Evolutionary conservation across 768 basidiomycete species (phyloP).

Genomic region (Saitozyma sp.): DNA sequence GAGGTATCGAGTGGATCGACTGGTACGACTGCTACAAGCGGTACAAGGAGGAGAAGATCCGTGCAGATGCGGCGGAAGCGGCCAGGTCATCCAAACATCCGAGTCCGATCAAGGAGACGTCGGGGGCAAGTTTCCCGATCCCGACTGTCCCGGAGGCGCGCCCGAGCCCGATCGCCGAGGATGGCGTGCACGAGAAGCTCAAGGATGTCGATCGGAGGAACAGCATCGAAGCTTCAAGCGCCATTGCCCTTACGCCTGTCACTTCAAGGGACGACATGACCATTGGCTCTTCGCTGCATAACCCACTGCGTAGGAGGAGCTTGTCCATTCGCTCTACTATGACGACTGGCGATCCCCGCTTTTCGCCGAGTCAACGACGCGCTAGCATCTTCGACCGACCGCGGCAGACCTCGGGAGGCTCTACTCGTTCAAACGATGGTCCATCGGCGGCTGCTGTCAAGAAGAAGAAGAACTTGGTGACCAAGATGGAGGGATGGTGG

Average conservation of each 20-base stretch:
- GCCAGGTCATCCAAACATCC: background rate
- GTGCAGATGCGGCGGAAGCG: constrained; percentile 39
- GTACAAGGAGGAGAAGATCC: constrained; percentile 55
- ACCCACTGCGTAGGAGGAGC: constrained; percentile 19
- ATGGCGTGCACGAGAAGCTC: background rate
- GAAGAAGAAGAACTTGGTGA: constrained; percentile 43
- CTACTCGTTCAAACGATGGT: constrained; percentile 28
- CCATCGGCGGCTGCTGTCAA: constrained; percentile 9
- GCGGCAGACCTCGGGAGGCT: constrained; percentile 34
- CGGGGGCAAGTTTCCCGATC: no score
- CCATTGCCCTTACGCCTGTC: constrained; percentile 32
- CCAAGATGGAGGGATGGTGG: constrained; percentile 55
- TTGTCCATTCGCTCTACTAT: constrained; percentile 35
- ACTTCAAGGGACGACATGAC: constrained; percentile 35
- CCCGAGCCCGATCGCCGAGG: background rate
- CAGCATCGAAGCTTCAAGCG: constrained; percentile 24
- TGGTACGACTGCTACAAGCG: constrained; percentile 56
- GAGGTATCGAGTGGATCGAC: constrained; percentile 56
- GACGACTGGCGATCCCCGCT: constrained; percentile 24
- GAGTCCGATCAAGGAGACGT: background rate
- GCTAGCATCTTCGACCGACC: constrained; percentile 33
- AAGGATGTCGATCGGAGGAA: constrained; percentile 17
- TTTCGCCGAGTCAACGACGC: constrained; percentile 28
- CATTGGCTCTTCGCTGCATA: background rate
- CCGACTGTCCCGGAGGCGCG: no score